Evolutionary conservation across 2,329 filamentous ascomycete genomes (phyloP).

Genomic region (Beauveria australis): DNA sequence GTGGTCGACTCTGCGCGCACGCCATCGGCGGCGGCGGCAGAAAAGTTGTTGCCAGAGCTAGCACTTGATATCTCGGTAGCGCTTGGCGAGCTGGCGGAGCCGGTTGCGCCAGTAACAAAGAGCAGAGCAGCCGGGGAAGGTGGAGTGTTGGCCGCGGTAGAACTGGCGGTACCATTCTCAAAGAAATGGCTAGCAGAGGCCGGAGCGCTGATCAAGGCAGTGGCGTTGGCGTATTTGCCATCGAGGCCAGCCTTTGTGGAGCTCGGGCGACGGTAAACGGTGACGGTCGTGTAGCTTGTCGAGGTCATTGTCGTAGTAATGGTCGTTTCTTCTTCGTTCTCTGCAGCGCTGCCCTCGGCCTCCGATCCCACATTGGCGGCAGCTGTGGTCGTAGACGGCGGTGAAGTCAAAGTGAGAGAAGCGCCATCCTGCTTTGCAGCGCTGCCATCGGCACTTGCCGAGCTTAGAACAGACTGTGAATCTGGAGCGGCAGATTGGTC

Average conservation of each 20-base stretch:
- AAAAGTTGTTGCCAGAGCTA: too few species aligned
- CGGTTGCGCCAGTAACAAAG: too few species aligned
- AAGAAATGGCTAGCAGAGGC: neutral
- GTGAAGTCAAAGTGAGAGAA: neutral
- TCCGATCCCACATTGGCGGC: neutral
- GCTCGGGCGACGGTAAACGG: neutral
- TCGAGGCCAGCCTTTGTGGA: neutral
- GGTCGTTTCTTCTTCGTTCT: neutral
- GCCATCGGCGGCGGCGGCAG: too few species aligned
- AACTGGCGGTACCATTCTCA: neutral
- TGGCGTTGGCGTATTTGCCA: slow-evolving; percentile 1
- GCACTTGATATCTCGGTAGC: too few species aligned
- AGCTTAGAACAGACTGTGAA: neutral
- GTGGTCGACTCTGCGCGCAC: too few species aligned
- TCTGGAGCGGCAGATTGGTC: neutral
- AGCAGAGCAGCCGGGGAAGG: neutral
- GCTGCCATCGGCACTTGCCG: neutral
- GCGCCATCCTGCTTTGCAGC: neutral
- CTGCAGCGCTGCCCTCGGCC: neutral
- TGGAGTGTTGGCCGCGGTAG: neutral
- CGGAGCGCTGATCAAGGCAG: neutral
- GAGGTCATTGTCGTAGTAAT: slow-evolving; percentile 6
- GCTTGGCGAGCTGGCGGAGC: neutral
- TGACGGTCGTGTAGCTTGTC: neutral
- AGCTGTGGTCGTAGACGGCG: neutral